Percentiles rank a stretch among this genome's conserved stretches.
Evolutionary conservation across 2,329 filamentous ascomycete genomes (phyloP).

Genomic region (Ophidiomyces ophidiicola): DNA sequence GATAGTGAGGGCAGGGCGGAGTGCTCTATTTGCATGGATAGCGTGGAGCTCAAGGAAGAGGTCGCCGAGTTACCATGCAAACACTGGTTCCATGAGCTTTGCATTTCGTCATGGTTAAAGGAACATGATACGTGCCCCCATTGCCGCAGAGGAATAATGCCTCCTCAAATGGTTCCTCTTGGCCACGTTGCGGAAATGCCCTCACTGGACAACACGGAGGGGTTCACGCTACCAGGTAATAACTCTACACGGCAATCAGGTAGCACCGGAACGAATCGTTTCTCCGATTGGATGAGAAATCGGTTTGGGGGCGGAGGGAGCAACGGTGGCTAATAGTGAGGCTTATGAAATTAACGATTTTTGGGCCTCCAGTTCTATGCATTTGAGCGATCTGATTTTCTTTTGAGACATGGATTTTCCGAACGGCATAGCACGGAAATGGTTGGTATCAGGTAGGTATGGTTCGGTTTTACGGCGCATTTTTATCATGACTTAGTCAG

Average conservation of each 20-base stretch:
- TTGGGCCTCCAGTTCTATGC: no score
- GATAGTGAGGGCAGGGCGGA: conserved; percentile 56
- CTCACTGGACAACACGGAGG: not conserved
- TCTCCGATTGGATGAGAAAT: conserved; percentile 14
- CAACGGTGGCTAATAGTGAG: no score
- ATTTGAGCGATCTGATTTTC: no score
- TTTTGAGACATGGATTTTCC: no score
- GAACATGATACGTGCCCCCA: conserved; percentile 86
- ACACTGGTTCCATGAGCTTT: conserved; percentile 85
- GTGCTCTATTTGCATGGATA: conserved; percentile 91
- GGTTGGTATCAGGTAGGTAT: no score
- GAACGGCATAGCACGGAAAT: no score
- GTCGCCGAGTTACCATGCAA: conserved; percentile 71
- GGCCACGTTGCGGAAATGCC: not conserved
- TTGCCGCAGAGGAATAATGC: conserved; percentile 32
- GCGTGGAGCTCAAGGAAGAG: conserved; percentile 58
- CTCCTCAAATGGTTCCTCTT: not conserved
- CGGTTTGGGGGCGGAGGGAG: conserved; percentile 14
- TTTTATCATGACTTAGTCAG: no score
- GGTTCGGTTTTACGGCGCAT: no score
- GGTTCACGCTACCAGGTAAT: conserved; percentile 1
- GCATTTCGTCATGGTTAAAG: conserved; percentile 69
- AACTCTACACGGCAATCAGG: not conserved
- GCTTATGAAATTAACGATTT: no score
- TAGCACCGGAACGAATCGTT: conserved; percentile 3